Evolutionary conservation across 495 filamentous ascomycete genomes (phyloP).

Genomic region (Bacidia rubella): DNA sequence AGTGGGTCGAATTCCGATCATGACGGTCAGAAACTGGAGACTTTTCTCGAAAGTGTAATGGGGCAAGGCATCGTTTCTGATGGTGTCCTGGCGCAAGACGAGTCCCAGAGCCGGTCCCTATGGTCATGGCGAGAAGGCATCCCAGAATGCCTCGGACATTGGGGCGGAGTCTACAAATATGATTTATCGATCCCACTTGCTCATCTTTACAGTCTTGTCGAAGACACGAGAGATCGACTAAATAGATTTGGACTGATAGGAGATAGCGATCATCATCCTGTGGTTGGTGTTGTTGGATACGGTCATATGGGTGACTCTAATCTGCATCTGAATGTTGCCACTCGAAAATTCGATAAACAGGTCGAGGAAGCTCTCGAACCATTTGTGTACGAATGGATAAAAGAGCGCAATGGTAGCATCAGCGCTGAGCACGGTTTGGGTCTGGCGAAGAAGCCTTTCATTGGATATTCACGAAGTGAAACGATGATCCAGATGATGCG

Average conservation of each 20-base stretch:
- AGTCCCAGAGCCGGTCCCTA: slow-evolving; percentile 71
- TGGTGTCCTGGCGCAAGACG: slow-evolving; percentile 80
- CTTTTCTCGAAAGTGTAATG: slow-evolving; percentile 85
- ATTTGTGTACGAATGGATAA: slow-evolving; percentile 95
- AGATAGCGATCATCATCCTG: slow-evolving; percentile 62
- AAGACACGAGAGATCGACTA: slow-evolving; percentile 61
- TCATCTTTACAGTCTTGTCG: slow-evolving; percentile 80
- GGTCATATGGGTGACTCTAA: slow-evolving; percentile 98
- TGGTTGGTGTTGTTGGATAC: slow-evolving; percentile 84
- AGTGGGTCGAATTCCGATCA: slow-evolving; percentile 89
- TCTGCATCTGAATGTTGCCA: slow-evolving; percentile 79
- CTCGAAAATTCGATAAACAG: slow-evolving; percentile 67
- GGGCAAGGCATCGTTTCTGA: slow-evolving; percentile 69
- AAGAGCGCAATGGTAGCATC: slow-evolving; percentile 73
- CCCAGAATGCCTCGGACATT: slow-evolving; percentile 73
- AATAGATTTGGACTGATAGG: slow-evolving; percentile 61
- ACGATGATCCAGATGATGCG: slow-evolving; percentile 85
- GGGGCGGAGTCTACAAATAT: slow-evolving; percentile 96
- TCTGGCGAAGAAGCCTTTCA: slow-evolving; percentile 84
- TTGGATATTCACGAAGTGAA: slow-evolving; percentile 79
- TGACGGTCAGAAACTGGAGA: slow-evolving; percentile 71
- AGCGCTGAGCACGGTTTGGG: slow-evolving; percentile 93
- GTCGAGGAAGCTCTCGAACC: slow-evolving; percentile 88
- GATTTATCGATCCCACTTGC: slow-evolving; percentile 85
- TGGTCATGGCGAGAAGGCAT: slow-evolving; percentile 94